These are phyloP conservation scores for Claviceps maximensis DNA, from an alignment of 2,329 filamentous ascomycete species.

Conservation along the genomic window DNA sequence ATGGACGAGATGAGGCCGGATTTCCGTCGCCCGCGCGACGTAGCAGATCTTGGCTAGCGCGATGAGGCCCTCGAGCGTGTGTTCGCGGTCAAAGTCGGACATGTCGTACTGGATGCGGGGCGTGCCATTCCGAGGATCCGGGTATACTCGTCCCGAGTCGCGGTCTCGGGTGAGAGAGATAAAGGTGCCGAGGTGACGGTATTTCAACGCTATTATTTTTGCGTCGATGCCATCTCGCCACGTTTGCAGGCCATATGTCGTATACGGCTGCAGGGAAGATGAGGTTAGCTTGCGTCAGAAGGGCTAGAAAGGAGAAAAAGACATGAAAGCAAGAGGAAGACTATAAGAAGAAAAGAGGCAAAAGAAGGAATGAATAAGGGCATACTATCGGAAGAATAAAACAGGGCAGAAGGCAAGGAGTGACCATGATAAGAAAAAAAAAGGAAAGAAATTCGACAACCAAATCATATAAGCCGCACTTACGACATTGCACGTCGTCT, in stretches of 20 bases:
- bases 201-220: constrained; percentile 57
- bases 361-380: neutral
- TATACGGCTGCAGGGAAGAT: constrained; percentile 46
- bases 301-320: neutral
- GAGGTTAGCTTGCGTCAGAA: neutral
- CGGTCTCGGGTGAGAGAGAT: constrained; percentile 66
- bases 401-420: neutral
- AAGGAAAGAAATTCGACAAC: neutral
- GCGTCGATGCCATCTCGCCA: constrained; percentile 58
- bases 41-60: constrained; percentile 66
- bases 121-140: constrained; percentile 53
- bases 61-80: constrained; percentile 59
- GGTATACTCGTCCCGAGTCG: constrained; percentile 60
- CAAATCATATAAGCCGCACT: constrained; percentile 10
- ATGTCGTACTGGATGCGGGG: constrained; percentile 57
- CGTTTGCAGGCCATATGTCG: constrained; percentile 47
- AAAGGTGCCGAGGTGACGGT: constrained; percentile 56
- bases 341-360: neutral
- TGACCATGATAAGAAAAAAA: no score
- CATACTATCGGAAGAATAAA: no score
- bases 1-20: constrained; percentile 51
- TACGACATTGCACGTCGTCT: constrained; percentile 58
- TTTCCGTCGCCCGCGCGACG: constrained; percentile 66
- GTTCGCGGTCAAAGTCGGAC: constrained; percentile 57
- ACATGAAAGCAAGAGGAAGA: neutral